Conservation (phyloP, 495 filamentous ascomycete species). For the Penicillium canescens region DNA sequence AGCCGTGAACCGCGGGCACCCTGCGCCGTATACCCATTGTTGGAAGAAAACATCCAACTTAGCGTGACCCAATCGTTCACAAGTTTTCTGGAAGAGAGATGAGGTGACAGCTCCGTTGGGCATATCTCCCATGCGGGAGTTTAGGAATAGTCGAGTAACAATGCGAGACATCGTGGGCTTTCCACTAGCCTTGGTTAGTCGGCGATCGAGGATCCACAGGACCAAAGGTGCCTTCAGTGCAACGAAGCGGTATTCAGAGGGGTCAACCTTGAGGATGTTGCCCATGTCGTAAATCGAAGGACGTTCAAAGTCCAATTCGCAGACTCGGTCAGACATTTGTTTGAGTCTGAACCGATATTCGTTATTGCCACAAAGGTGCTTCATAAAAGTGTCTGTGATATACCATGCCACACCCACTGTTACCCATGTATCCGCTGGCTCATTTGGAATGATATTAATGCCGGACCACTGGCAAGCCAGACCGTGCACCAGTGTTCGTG, state of each 20-base stretch:
- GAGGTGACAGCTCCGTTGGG: slow-evolving; percentile 72
- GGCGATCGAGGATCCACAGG: slow-evolving; percentile 88
- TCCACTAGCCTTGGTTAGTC: slow-evolving; percentile 82
- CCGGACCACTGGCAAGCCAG: slow-evolving; percentile 94
- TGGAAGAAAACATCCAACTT: slow-evolving; percentile 85
- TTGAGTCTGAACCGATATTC: slow-evolving; percentile 93
- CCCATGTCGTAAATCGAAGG: slow-evolving; percentile 84
- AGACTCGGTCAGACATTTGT: slow-evolving; percentile 73
- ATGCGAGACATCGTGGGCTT: slow-evolving; percentile 82
- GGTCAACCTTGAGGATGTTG: slow-evolving; percentile 72
- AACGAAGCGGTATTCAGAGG: slow-evolving; percentile 84
- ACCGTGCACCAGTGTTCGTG: slow-evolving; percentile 74
- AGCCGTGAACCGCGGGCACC: slow-evolving; percentile 83
- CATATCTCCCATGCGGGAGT: slow-evolving; percentile 75
- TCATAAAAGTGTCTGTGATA: slow-evolving; percentile 91
- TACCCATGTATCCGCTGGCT: slow-evolving; percentile 84
- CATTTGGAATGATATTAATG: slow-evolving; percentile 79
- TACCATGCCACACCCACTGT: slow-evolving; percentile 88
- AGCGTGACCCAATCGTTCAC: slow-evolving; percentile 83
- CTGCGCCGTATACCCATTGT: slow-evolving; percentile 88
- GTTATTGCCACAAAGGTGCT: slow-evolving; percentile 86
- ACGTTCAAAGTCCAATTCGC: slow-evolving; percentile 76
- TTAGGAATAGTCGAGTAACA: slow-evolving; percentile 76
- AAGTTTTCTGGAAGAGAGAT: slow-evolving; percentile 71
- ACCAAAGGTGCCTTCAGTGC: slow-evolving; percentile 88